Conservation (phyloP, 345 rosid genomes). For the Salix caprea region DNA sequence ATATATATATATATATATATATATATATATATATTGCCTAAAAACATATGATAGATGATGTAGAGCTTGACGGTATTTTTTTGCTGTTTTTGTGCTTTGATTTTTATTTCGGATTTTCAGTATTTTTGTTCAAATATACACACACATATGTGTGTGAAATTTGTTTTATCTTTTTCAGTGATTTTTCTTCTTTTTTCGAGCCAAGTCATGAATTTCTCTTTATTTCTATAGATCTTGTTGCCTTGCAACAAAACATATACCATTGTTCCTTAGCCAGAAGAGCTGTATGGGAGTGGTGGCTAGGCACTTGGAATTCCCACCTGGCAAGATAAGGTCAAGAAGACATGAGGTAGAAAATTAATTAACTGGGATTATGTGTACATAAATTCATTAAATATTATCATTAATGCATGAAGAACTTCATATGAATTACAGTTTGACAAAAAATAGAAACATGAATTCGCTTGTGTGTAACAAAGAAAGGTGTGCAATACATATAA, state of each 20-base stretch:
- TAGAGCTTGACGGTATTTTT: neutral
- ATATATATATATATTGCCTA: neutral
- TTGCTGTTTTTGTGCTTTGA: neutral
- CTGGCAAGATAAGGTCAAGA: neutral
- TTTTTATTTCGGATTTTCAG: conserved; percentile 6
- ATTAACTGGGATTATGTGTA: neutral
- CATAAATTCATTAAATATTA: neutral
- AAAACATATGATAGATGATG: neutral
- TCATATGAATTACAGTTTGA: too few relatives aligned
- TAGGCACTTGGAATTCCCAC: neutral
- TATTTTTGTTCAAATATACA: conserved; percentile 13
- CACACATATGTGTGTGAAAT: conserved; percentile 1
- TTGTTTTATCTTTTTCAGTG: conserved; percentile 1
- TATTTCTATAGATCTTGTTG: neutral
- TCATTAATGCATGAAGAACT: neutral
- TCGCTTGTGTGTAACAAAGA: too few relatives aligned
- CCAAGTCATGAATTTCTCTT: neutral
- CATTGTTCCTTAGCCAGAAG: neutral
- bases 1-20: neutral
- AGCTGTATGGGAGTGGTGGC: neutral
- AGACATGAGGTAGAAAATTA: neutral
- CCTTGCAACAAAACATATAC: neutral
- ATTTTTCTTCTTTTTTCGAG: neutral
- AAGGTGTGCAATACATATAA: too few relatives aligned
- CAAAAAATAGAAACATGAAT: neutral